phyloP scores from a whole-genome alignment of 768 basidiomycete genomes.

The Dendrothele bispora region DNA sequence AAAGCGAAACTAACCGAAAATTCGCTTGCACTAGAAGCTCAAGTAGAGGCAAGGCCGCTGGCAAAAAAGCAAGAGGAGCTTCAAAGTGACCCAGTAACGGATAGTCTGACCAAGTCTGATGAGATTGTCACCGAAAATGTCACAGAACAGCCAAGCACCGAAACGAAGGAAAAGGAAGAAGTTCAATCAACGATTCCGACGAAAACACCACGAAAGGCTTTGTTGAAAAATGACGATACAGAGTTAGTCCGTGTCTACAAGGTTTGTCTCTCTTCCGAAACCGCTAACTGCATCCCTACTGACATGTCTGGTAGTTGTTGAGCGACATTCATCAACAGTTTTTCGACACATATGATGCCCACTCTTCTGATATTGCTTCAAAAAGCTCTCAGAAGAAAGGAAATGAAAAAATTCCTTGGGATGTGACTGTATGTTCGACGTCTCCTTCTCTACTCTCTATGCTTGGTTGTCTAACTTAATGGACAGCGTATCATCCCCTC shows the following conservation, averaged over 20 bases:
- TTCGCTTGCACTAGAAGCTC: slow-evolving; percentile 75
- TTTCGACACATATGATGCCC: slow-evolving; percentile 64
- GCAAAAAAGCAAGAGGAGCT: slow-evolving; percentile 86
- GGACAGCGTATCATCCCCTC: slow-evolving; percentile 80
- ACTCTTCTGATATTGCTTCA: slow-evolving; percentile 18
- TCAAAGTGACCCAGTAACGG: slow-evolving; percentile 37
- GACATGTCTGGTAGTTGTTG: slow-evolving; percentile 60
- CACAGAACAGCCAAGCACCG: background rate
- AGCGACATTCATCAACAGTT: slow-evolving; percentile 77
- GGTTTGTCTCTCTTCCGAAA: slow-evolving; percentile 45
- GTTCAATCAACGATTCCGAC: slow-evolving; percentile 7
- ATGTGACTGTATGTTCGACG: slow-evolving; percentile 70
- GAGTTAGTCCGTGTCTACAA: slow-evolving; percentile 79
- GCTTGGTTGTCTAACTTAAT: slow-evolving; percentile 3
- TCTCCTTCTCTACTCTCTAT: slow-evolving; percentile 1
- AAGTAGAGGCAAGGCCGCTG: slow-evolving; percentile 82
- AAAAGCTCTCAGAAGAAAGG: slow-evolving; percentile 24
- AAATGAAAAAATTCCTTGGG: slow-evolving; percentile 43
- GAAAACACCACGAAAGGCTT: slow-evolving; percentile 60
- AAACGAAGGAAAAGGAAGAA: background rate
- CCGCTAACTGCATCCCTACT: slow-evolving; percentile 2
- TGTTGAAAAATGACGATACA: slow-evolving; percentile 84
- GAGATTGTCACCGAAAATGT: too few relatives aligned
- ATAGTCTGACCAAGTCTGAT: too few relatives aligned
- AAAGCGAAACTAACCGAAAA: slow-evolving; percentile 69